phyloP scores from a whole-genome alignment of 805 yeast genomes.

The Starmerella scarabaei region DNA sequence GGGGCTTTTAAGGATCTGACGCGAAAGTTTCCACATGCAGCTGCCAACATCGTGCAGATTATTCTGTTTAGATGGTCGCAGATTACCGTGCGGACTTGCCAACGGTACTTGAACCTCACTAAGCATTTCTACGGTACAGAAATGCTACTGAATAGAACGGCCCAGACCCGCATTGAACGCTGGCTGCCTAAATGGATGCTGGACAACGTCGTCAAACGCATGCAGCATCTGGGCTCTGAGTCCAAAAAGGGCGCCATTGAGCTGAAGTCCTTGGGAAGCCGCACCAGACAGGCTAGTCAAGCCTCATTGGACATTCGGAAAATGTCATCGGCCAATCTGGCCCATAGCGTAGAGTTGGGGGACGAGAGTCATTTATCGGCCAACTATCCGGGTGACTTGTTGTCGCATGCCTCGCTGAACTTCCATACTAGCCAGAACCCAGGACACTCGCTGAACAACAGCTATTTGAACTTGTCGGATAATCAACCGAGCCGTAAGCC shows the following conservation, averaged over 20 bases:
- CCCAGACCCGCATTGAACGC: slow-evolving; percentile 14
- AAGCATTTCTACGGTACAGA: slow-evolving; percentile 71
- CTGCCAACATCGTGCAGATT: slow-evolving; percentile 90
- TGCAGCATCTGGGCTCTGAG: slow-evolving; percentile 2
- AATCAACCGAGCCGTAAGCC: background rate
- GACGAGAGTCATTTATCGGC: slow-evolving; percentile 3
- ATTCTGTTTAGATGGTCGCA: slow-evolving; percentile 73
- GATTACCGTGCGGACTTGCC: slow-evolving; percentile 85
- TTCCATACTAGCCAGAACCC: slow-evolving; percentile 5
- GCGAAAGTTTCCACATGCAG: slow-evolving; percentile 67
- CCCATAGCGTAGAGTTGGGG: slow-evolving; percentile 11
- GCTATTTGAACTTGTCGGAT: slow-evolving; percentile 4
- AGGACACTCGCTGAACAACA: slow-evolving; percentile 4
- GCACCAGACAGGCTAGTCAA: background rate
- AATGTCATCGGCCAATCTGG: background rate
- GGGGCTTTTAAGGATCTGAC: slow-evolving; percentile 65
- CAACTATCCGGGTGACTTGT: slow-evolving; percentile 66
- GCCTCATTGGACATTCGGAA: background rate
- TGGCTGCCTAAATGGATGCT: slow-evolving; percentile 10
- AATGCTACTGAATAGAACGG: slow-evolving; percentile 38
- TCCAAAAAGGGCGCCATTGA: background rate
- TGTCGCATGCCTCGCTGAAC: slow-evolving; percentile 61
- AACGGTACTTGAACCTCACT: slow-evolving; percentile 73
- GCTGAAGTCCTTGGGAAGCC: background rate
- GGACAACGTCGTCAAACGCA: slow-evolving; percentile 6